phyloP scores from a whole-genome alignment of 768 basidiomycete genomes.

The Psilocybe cyanescens region DNA sequence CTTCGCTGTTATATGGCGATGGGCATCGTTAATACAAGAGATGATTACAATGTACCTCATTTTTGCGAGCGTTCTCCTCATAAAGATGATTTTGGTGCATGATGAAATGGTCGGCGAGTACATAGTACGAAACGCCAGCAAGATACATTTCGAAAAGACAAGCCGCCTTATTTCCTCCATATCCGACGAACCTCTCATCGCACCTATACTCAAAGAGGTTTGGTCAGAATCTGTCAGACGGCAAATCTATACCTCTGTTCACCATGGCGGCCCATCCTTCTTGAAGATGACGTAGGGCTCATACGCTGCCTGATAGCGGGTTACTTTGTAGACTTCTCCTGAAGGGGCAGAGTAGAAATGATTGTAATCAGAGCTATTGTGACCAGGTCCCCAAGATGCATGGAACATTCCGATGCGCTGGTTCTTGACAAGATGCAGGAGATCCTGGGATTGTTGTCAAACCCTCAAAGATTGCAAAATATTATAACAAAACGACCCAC shows the following conservation, averaged over 20 bases:
- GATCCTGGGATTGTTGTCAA: slow-evolving; percentile 36
- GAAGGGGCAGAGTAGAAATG: slow-evolving; percentile 63
- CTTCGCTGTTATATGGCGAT: slow-evolving; percentile 50
- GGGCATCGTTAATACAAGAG: background rate
- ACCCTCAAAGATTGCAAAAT: background rate
- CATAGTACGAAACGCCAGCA: slow-evolving; percentile 82
- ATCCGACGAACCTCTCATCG: slow-evolving; percentile 89
- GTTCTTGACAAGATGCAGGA: slow-evolving; percentile 60
- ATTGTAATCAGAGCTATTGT: slow-evolving; percentile 80
- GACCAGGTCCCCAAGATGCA: slow-evolving; percentile 75
- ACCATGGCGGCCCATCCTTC: slow-evolving; percentile 80
- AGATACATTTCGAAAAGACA: slow-evolving; percentile 92
- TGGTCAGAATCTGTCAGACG: slow-evolving; percentile 3
- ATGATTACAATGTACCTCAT: slow-evolving; percentile 51
- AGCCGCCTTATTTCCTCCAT: slow-evolving; percentile 92
- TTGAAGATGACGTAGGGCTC: slow-evolving; percentile 89
- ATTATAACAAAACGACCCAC: slow-evolving; percentile 33
- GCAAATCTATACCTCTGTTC: background rate
- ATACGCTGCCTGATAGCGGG: slow-evolving; percentile 80
- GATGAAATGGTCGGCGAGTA: slow-evolving; percentile 86
- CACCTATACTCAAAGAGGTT: slow-evolving; percentile 56
- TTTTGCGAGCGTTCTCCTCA: slow-evolving; percentile 72
- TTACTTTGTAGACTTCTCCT: slow-evolving; percentile 76
- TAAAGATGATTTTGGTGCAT: slow-evolving; percentile 87
- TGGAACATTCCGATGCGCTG: slow-evolving; percentile 78